Evolutionary conservation across 2,329 filamentous ascomycete species (phyloP), one percentile per base, ranked within the genome.

Genomic region (Pyricularia grisea): DNA sequence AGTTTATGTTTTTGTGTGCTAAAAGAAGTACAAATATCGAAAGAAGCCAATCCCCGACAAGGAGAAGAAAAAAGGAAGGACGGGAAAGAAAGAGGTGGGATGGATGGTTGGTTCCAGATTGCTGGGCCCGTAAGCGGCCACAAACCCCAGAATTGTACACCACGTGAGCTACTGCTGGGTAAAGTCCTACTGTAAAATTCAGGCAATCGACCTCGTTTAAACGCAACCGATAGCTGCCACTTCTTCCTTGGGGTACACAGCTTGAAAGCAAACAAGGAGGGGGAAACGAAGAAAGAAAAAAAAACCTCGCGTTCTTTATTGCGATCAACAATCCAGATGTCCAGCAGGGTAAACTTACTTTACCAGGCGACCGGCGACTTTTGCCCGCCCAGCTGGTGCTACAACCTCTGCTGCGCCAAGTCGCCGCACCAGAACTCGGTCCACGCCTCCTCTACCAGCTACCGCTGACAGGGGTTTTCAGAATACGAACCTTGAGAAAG

Each of bases 181-280:
- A 50, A 20, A 50, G 20, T 50, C 17, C 17, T 3, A n/a, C n/a
- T n/a, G n/a, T n/a, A n/a, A 50, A 50, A 50, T 50, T n/a, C 42
- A n/a, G n/a, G 17, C 17, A 50, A 50, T 50, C 42, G 20, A 50
- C 9, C 42, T 50, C 4, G 42, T 42, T n/a, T 50, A 50, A 50
- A 50, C 17, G 6, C 42, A 50, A 12, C 33, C 12, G 33, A 36
- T 12, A 36, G 12, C 33, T 12, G 33, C 33, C 33, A 36, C 33
- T 36, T 2, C n/a, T 50, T n/a, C 9, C 20, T n/a, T n/a, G 20
- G 42, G 42, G 42, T 20, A 50, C n/a, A n/a, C n/a, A n/a, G n/a
- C n/a, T n/a, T n/a, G n/a, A 5, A 6, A 20, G 14, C 1, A 2
- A 9, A 50, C 2, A 9, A 2, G 4, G n/a, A n/a, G n/a, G n/a